Base-by-base conservation (phyloP, 441 rosid genomes). In the Erysimum pusillum region DNA sequence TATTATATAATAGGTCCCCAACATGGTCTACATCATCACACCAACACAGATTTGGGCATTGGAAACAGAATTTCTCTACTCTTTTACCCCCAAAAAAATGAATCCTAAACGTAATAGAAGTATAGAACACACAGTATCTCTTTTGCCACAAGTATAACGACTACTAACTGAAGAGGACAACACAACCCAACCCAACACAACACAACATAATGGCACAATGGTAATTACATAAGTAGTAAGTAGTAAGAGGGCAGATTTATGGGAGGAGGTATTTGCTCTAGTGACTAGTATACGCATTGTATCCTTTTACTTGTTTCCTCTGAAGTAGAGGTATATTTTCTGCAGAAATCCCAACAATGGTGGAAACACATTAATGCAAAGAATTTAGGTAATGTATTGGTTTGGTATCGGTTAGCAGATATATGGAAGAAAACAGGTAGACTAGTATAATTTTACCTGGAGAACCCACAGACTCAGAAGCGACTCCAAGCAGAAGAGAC, bases 381-480 rank as follows among this genome's bases (percentile, higher is more conserved):
- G 73, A 67, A 58, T 34, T 66, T 66, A 3, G 41, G 65, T 11
- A 56, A 41, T 64, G 7, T 36, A 1, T 25, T 25, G 28, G 28
- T 25, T 25, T 25, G 28, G 28, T 25, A 25, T 34, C 17, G 11
- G 7, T 17, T 17, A 42, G 67, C 20, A 22, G 35, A 58, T 9
- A 31, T 8, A 48, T 12, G 56, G 51, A 46, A 56, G 49, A 73
- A 66, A 62, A 13, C 15, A n/a, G 17, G 7, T 68, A 67, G 69
- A 61, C 14, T 71, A 9, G 36, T 28, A 46, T 31, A n/a, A n/a
- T n/a, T 87, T 81, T 64, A 91, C 97, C 96, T 89, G 97, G 71
- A 94, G 85, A 80, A 92, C 97, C 96, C 98, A 92, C 60, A 91
- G 79, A 82, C 97, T 91, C 52, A 91, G 83, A 73, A 94, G 83